Evolutionary conservation across 208 protist genomes (phyloP).

Genomic region (Leptomonas pyrrhocoris): DNA sequence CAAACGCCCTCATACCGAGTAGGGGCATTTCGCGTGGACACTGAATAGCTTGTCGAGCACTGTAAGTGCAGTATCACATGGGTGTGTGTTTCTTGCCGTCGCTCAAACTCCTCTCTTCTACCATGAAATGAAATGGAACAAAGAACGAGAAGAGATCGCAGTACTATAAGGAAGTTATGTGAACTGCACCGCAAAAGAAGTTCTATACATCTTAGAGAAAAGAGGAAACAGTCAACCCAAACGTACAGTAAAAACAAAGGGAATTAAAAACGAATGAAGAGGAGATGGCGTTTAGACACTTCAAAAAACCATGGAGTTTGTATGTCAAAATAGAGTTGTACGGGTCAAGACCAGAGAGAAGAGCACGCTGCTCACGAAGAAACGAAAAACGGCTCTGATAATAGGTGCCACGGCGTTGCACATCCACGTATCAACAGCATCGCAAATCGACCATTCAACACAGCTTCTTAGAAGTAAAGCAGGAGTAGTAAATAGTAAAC

Average conservation of each 20-base stretch:
- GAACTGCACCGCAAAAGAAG: slow-evolving; percentile 12
- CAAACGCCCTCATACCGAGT: too few species aligned
- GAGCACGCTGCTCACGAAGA: too few species aligned
- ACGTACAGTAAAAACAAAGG: slow-evolving; percentile 2
- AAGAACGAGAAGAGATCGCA: not conserved
- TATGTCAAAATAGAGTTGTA: not conserved
- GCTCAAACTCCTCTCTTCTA: not conserved
- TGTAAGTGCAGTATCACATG: too few species aligned
- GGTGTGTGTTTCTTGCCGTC: not conserved
- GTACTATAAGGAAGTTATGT: not conserved
- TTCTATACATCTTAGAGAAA: slow-evolving; percentile 21
- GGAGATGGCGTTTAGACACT: too few species aligned
- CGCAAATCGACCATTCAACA: too few species aligned
- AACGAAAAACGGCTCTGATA: not conserved
- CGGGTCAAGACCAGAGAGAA: too few species aligned
- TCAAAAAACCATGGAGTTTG: not conserved
- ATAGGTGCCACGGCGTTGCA: too few species aligned
- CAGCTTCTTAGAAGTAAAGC: too few species aligned
- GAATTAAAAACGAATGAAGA: slow-evolving; percentile 1
- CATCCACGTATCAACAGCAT: too few species aligned
- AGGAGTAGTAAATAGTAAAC: too few species aligned
- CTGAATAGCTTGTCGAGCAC: too few species aligned
- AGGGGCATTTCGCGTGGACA: too few species aligned
- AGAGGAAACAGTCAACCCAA: not conserved
- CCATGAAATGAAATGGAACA: not conserved